These are phyloP conservation scores for Vararia minispora DNA, from an alignment of 768 basidiomycete species.

Conservation along the genomic window DNA sequence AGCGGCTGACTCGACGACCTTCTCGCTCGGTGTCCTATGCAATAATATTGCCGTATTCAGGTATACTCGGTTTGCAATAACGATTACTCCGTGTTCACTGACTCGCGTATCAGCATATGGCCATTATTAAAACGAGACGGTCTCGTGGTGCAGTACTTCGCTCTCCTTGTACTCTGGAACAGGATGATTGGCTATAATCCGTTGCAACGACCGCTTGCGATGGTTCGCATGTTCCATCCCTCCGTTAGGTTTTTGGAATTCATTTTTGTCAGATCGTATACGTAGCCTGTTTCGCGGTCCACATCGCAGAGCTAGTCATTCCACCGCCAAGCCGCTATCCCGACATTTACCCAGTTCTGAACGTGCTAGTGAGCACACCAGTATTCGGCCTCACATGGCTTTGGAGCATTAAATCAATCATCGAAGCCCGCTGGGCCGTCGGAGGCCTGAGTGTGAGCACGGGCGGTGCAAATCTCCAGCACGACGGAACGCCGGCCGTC, in stretches of 20 bases:
- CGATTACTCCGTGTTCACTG: background rate
- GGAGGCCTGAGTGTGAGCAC: slow-evolving; percentile 32
- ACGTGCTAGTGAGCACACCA: slow-evolving; percentile 69
- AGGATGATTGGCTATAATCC: slow-evolving; percentile 71
- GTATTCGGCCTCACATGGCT: slow-evolving; percentile 80
- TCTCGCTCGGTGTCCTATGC: slow-evolving; percentile 60
- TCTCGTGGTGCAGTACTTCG: slow-evolving; percentile 62
- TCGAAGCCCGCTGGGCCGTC: slow-evolving; percentile 75
- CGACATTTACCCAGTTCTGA: slow-evolving; percentile 77
- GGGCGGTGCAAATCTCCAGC: background rate
- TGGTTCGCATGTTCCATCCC: slow-evolving; percentile 24
- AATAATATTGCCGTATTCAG: slow-evolving; percentile 86
- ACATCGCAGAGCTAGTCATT: slow-evolving; percentile 51
- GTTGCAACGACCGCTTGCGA: slow-evolving; percentile 30
- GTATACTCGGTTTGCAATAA: slow-evolving; percentile 27
- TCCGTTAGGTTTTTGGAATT: too few relatives aligned
- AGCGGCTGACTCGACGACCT: slow-evolving; percentile 39
- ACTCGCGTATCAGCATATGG: slow-evolving; percentile 68
- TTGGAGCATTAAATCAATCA: slow-evolving; percentile 76
- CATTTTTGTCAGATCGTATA: slow-evolving; percentile 38
- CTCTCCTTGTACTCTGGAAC: slow-evolving; percentile 69
- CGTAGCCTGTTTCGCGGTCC: slow-evolving; percentile 38
- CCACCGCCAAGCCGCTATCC: slow-evolving; percentile 68
- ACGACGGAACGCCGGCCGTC: background rate
- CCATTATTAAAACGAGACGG: slow-evolving; percentile 77